Conservation (phyloP, 495 filamentous ascomycete species). For the Podospora anserina region DNA sequence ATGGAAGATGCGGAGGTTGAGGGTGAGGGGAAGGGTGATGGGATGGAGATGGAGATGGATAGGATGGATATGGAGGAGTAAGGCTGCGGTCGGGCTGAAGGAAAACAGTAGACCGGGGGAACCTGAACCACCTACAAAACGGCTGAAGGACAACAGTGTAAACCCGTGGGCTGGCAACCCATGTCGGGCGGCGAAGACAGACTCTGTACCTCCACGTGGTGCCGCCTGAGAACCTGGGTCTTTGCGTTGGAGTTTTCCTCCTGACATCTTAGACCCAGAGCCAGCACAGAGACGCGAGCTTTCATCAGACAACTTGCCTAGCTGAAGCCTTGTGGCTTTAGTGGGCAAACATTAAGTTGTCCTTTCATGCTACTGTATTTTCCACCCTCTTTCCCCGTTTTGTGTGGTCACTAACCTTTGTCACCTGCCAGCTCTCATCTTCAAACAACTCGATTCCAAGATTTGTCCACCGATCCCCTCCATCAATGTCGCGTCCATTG, state of each 20-base stretch:
- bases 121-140: conserved; percentile 3
- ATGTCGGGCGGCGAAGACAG: conserved; percentile 5
- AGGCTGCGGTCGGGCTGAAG: not conserved
- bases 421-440: too few species aligned
- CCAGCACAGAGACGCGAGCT: not conserved
- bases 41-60: not conserved
- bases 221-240: conserved; percentile 3
- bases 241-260: not conserved
- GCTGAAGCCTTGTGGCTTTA: not conserved
- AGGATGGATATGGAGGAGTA: not conserved
- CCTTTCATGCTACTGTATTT: too few species aligned
- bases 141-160: not conserved
- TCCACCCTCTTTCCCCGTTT: too few species aligned
- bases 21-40: not conserved
- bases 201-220: conserved; percentile 3
- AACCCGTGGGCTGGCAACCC: not conserved
- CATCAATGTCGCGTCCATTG: too few species aligned
- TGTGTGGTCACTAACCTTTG: too few species aligned
- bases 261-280: not conserved
- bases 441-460: too few species aligned
- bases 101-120: conserved; percentile 1
- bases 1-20: not conserved
- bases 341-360: not conserved
- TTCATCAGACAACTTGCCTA: not conserved
- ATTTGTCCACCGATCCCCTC: too few species aligned